These are phyloP conservation scores for Zygosaccharomyces gambellarensis DNA, from an alignment of 805 yeast species.

Conservation along the genomic window DNA sequence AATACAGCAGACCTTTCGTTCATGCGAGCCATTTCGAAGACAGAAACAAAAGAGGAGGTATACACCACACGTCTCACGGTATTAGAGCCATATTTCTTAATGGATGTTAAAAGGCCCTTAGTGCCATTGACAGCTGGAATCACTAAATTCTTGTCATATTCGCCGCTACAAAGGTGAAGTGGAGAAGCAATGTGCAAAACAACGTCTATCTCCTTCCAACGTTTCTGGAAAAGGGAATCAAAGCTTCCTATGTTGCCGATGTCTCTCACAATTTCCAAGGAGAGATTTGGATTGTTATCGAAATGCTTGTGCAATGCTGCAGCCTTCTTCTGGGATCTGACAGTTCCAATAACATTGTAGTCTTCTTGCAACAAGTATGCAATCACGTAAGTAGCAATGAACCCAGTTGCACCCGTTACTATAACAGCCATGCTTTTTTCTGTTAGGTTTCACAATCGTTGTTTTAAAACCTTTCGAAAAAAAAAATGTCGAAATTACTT, in stretches of 20 bases:
- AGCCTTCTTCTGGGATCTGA: constrained; percentile 38
- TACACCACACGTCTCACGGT: constrained; percentile 43
- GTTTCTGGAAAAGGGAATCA: constrained; percentile 37
- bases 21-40: constrained; percentile 24
- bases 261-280: constrained; percentile 33
- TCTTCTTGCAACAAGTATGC: constrained; percentile 21
- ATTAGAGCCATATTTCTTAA: constrained; percentile 38
- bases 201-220: constrained; percentile 37
- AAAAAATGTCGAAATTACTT: too few species aligned
- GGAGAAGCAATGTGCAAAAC: constrained; percentile 49
- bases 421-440: constrained; percentile 16
- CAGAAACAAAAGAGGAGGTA: constrained; percentile 53
- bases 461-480: too few species aligned
- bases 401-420: constrained; percentile 38
- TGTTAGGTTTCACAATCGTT: too few species aligned
- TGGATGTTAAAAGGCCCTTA: constrained; percentile 41
- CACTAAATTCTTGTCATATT: constrained; percentile 45
- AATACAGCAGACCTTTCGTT: constrained; percentile 16
- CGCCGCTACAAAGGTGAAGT: constrained; percentile 30
- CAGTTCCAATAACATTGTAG: constrained; percentile 29
- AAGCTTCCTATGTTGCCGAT: constrained; percentile 38
- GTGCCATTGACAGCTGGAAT: constrained; percentile 57
- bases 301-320: constrained; percentile 33
- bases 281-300: constrained; percentile 16
- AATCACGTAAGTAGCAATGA: constrained; percentile 28